Conservation (phyloP, 768 basidiomycete species). For the Panus rudis region DNA sequence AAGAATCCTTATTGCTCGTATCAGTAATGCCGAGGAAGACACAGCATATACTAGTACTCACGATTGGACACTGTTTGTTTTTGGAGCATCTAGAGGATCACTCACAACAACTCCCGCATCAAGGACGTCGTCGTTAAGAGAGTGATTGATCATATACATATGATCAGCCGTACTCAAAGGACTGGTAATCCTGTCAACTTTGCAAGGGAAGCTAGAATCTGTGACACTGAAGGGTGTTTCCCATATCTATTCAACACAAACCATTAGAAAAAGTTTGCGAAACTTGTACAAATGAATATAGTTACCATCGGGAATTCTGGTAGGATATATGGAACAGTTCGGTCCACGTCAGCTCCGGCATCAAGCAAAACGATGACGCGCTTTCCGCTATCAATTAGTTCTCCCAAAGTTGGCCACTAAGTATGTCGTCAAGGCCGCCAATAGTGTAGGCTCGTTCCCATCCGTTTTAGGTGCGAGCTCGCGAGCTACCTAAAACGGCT, state of each 20-base stretch:
- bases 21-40: conserved; percentile 27
- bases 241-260: conserved; percentile 45
- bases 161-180: conserved; percentile 43
- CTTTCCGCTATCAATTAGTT: conserved; percentile 53
- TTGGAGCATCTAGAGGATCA: conserved; percentile 21
- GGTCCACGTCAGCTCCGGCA: conserved; percentile 27
- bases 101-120: conserved; percentile 21
- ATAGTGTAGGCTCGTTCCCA: too few relatives aligned
- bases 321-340: conserved; percentile 40
- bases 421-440: conserved; percentile 13
- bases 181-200: conserved; percentile 42
- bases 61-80: conserved; percentile 26
- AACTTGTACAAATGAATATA: neutral
- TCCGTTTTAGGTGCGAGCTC: too few relatives aligned
- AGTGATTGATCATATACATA: conserved; percentile 55
- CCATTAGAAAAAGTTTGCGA: too few relatives aligned
- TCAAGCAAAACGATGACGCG: conserved; percentile 62
- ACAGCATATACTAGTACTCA: conserved; percentile 9
- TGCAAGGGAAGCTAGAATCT: conserved; percentile 45
- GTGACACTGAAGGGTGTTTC: conserved; percentile 49
- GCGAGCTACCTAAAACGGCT: too few relatives aligned
- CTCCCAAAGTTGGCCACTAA: conserved; percentile 59
- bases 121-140: conserved; percentile 37
- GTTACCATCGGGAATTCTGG: conserved; percentile 51
- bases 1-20: conserved; percentile 29